These are phyloP conservation scores for Zoysia matrella DNA, from an alignment of 202 grass and related monocot species.

Conservation along the genomic window DNA sequence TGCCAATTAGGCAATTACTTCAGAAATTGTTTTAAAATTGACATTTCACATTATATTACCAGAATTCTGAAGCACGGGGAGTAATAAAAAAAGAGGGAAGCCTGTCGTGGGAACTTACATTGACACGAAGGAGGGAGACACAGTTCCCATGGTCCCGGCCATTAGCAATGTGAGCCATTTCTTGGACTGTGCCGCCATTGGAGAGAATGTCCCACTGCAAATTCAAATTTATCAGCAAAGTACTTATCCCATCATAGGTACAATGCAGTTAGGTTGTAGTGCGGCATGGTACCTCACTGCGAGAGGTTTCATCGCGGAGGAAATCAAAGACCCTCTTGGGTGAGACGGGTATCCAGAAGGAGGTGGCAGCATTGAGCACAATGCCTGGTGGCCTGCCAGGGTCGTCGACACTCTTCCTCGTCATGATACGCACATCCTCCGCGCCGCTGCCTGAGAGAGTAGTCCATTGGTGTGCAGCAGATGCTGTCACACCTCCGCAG, in stretches of 20 bases:
- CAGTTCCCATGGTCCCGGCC: too few species aligned
- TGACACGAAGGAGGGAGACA: slow-evolving; percentile 73
- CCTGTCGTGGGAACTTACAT: slow-evolving; percentile 40
- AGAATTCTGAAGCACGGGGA: neutral
- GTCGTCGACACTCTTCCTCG: too few species aligned
- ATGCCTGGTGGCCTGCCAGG: too few species aligned
- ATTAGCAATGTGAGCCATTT: too few species aligned
- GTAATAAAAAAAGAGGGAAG: neutral
- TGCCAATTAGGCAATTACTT: neutral
- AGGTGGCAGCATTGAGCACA: too few species aligned
- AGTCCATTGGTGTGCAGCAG: slow-evolving; percentile 85
- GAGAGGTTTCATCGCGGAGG: too few species aligned
- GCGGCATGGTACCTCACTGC: too few species aligned
- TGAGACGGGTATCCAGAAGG: too few species aligned
- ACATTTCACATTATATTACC: neutral
- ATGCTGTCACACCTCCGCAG: slow-evolving; percentile 85
- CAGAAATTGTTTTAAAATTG: too few species aligned
- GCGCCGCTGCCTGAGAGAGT: slow-evolving; percentile 58
- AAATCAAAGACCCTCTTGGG: too few species aligned
- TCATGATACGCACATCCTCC: too few species aligned
- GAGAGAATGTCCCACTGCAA: slow-evolving; percentile 58
- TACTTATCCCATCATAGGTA: neutral
- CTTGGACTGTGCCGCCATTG: neutral
- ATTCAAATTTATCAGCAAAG: slow-evolving; percentile 2
- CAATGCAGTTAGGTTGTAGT: neutral